Evolutionary conservation across 2,329 filamentous ascomycete genomes (phyloP).

Genomic region (Paracoccidioides brasiliensis): DNA sequence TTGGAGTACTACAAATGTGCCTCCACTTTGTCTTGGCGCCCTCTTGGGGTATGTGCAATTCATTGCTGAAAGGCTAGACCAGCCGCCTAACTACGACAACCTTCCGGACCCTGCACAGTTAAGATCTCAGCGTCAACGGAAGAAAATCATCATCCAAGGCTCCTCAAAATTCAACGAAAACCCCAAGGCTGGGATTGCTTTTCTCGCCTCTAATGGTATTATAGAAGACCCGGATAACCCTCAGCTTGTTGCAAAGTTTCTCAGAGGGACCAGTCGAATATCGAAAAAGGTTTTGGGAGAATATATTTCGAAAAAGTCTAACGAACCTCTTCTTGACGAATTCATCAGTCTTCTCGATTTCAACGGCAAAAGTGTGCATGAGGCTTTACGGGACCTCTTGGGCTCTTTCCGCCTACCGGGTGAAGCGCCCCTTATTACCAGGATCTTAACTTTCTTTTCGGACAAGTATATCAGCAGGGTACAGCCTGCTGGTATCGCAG

Average conservation of each 20-base stretch:
- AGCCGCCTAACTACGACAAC: slow-evolving; percentile 50
- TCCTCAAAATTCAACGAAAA: slow-evolving; percentile 90
- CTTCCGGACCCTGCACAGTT: slow-evolving; percentile 54
- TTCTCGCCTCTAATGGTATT: slow-evolving; percentile 71
- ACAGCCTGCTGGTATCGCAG: slow-evolving; percentile 59
- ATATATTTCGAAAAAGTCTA: slow-evolving; percentile 80
- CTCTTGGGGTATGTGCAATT: slow-evolving; percentile 84
- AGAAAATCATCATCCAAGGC: slow-evolving; percentile 79
- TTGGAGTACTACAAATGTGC: slow-evolving; percentile 98
- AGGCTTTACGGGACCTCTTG: slow-evolving; percentile 74
- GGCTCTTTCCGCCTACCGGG: slow-evolving; percentile 88
- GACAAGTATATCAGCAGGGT: slow-evolving; percentile 67
- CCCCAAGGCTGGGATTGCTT: slow-evolving; percentile 77
- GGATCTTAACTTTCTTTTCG: slow-evolving; percentile 77
- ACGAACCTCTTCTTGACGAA: slow-evolving; percentile 69
- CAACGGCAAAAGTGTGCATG: slow-evolving; percentile 69
- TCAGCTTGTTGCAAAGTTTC: slow-evolving; percentile 66
- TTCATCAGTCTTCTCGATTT: slow-evolving; percentile 89
- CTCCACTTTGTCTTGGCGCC: slow-evolving; percentile 84
- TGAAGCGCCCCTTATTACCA: slow-evolving; percentile 82
- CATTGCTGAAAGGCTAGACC: slow-evolving; percentile 71
- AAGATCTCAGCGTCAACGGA: slow-evolving; percentile 60
- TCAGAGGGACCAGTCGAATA: slow-evolving; percentile 74
- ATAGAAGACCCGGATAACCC: slow-evolving; percentile 65
- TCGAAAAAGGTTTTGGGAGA: slow-evolving; percentile 88